Base-by-base conservation (phyloP, 2,329 filamentous ascomycete genomes). In the Penicillium sumatraense region DNA sequence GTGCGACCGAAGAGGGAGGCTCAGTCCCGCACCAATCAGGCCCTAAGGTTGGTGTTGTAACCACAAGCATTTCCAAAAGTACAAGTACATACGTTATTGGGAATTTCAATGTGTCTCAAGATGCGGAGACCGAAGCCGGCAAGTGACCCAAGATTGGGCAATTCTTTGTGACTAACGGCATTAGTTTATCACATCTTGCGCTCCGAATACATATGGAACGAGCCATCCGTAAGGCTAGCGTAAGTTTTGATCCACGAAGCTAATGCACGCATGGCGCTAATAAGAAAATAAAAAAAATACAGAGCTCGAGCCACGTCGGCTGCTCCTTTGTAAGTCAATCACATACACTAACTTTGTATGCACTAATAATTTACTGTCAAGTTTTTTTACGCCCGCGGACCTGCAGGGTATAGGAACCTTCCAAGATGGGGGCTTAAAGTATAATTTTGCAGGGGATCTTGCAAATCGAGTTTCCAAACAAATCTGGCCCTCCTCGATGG, bases 281-380 rank as follows among this genome's bases (percentile, higher is more conserved):
- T 46, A 7, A 23, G 6, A n/a, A n/a, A 24, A 5, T n/a, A 36
- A 42, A 35, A 18, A 26, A 1, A 33, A 16, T 49, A 14, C 47
- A 66, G 60, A 14, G 64, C 31, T 16, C 58, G 62, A 49, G 64
- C 60, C 10, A 66, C 56, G 7, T 54, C 64, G 9, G 56, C 62
- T 3, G 57, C 60, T 4, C 59, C 56, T 16, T 64, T 63, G 46
- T 66, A 49, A 42, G 48, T 53, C 10, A 24, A 47, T 46, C 20
- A 3, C 6, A 36, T 42, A n/a, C 31, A 14, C 35, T 49, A 36
- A 29, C 27, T 9, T 35, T 21, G 36, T 36, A 10, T 16, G 20
- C 2, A 11, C 20, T 38, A 18, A 45, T 57, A 23, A 58, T 10
- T 38, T 5, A 45, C 6, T 31, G 0, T 11, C 2, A 42, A 66